Conservation (phyloP, 2,329 filamentous ascomycete genomes). For the Seiridium unicorne region DNA sequence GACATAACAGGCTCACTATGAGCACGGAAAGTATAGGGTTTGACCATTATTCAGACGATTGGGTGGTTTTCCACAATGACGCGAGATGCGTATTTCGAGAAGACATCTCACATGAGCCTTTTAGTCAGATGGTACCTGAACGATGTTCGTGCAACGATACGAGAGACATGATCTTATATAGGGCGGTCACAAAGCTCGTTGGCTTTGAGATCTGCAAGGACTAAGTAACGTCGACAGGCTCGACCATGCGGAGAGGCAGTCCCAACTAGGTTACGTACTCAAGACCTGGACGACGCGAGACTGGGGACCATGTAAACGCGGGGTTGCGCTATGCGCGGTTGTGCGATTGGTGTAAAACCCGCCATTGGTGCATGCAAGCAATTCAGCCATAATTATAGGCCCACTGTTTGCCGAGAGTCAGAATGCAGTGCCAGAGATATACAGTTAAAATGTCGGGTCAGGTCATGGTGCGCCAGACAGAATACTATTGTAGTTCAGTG, state of each 20-base stretch:
- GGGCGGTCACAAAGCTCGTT: no score
- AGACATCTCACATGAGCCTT: no score
- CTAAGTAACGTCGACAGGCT: conserved; percentile 37
- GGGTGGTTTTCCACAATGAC: no score
- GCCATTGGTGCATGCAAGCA: neutral
- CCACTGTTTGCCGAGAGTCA: neutral
- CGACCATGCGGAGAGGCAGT: conserved; percentile 4
- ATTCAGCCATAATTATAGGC: conserved; percentile 2
- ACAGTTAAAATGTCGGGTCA: no score
- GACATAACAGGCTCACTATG: neutral
- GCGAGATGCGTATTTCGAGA: no score
- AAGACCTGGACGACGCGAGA: neutral
- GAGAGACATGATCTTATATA: no score
- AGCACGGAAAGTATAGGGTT: neutral
- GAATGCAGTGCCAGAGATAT: no score
- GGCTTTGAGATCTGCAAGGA: no score
- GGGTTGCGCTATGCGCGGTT: neutral
- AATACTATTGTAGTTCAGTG: no score
- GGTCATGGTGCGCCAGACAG: no score
- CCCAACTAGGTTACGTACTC: neutral
- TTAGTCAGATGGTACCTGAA: no score
- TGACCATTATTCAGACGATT: neutral
- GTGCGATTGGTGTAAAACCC: neutral
- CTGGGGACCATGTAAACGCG: neutral
- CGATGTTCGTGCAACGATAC: no score